Base-by-base conservation (phyloP, 805 yeast genomes). In the Candida germanica region DNA sequence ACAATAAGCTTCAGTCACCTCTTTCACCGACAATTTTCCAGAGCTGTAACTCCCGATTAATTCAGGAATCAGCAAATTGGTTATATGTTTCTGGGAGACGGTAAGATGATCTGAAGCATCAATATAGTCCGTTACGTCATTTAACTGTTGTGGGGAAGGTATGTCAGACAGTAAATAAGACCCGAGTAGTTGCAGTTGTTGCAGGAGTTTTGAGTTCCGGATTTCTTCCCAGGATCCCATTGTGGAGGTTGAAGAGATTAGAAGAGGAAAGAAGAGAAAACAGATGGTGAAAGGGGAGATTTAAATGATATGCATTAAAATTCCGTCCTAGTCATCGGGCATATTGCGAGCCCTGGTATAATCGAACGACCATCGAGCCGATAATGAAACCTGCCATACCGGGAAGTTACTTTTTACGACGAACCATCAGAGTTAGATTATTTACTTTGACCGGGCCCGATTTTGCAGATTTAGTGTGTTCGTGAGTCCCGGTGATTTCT, bases 1-100 rank as follows among this genome's bases (percentile, higher is more conserved):
- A 39, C 77, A 69, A 53, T 73, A 79, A 2, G 83, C 83, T 6
- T 53, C 23, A 10, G 15, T 14, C 13, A 31, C 78, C 31, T 71
- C 16, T 24, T 16, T 20, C 14, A 17, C 28, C 2, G 15, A 15
- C 20, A 35, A 24, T 9, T 7, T 10, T 4, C 37, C 36, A 8
- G 16, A 10, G 5, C 11, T 4, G 19, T 26, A 31, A 14, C 16
- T 3, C 3, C 6, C 10, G 8, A 33, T 18, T 6, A 38, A 26
- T 16, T 30, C 27, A 7, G 32, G 15, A 3, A 39, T 24, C 9
- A 8, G 19, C 12, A 26, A 24, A 20, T 21, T 27, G 12, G 42
- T 39, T 13, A 34, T 21, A 3, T 5, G 11, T 18, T 38, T 38
- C 3, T 15, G 10, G 5, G 9, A 11, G 3, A 35, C 36, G 4